These are phyloP conservation scores for Pythium utonaiense DNA, from an alignment of 352 stramenopile species.

Conservation along the genomic window DNA sequence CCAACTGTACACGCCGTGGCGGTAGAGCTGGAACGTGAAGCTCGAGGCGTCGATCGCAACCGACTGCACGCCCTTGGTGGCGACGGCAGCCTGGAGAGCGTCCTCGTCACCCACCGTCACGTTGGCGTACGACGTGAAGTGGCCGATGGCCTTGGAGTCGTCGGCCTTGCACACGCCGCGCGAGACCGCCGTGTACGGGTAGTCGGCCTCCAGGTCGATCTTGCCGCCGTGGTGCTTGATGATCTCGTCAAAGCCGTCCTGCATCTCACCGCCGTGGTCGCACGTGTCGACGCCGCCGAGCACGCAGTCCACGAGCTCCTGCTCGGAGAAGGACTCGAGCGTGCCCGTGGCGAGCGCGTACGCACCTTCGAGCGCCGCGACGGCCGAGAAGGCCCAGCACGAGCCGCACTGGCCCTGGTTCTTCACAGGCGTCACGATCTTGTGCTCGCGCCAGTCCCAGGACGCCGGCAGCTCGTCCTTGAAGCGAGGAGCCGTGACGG, in stretches of 20 bases:
- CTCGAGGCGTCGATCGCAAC: constrained; percentile 86
- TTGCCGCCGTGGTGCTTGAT: constrained; percentile 38
- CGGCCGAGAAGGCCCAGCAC: constrained; percentile 96
- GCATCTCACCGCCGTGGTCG: constrained; percentile 41
- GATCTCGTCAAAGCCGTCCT: constrained; percentile 39
- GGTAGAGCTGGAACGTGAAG: constrained; percentile 81
- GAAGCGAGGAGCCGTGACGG: constrained; percentile 16
- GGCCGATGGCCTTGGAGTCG: constrained; percentile 31
- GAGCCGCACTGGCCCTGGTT: constrained; percentile 96
- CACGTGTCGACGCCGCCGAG: constrained; percentile 30
- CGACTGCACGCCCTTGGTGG: constrained; percentile 77
- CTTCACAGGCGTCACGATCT: constrained; percentile 90
- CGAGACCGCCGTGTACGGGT: constrained; percentile 38
- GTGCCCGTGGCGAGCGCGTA: constrained; percentile 40
- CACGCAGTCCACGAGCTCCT: constrained; percentile 50
- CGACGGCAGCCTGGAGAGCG: constrained; percentile 81
- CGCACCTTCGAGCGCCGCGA: constrained; percentile 87
- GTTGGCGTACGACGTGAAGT: constrained; percentile 62
- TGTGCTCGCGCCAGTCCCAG: constrained; percentile 52
- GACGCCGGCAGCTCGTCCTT: constrained; percentile 24
- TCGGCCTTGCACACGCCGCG: constrained; percentile 32
- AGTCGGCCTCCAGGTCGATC: constrained; percentile 31
- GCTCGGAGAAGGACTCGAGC: constrained; percentile 45
- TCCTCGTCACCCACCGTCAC: constrained; percentile 74
- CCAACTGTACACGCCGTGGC: constrained; percentile 50